These are phyloP conservation scores for Phytopythium aichiense DNA, from an alignment of 352 stramenopile genomes.

Conservation along the genomic window DNA sequence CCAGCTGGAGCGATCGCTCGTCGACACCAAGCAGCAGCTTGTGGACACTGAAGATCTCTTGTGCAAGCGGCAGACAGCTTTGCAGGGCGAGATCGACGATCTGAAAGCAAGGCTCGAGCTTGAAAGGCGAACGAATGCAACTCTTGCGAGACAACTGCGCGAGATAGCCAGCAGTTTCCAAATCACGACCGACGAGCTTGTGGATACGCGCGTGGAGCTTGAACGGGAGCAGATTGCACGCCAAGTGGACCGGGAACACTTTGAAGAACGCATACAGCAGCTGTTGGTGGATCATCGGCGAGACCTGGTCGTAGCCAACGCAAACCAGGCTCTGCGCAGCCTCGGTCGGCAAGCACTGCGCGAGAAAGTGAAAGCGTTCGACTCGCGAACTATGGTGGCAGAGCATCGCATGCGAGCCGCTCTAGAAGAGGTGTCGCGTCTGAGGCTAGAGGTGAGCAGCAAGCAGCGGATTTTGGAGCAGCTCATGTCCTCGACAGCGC, in stretches of 20 bases:
- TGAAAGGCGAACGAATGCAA: conserved; percentile 41
- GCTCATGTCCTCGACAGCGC: conserved; percentile 39
- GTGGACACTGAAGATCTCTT: conserved; percentile 27
- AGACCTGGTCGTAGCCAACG: conserved; percentile 42
- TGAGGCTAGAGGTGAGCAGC: conserved; percentile 27
- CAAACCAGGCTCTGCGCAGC: conserved; percentile 52
- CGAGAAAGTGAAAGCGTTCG: conserved; percentile 58
- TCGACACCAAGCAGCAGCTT: conserved; percentile 34
- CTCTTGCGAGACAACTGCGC: conserved; percentile 45
- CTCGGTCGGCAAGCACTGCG: conserved; percentile 60
- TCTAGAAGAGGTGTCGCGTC: conserved; percentile 35
- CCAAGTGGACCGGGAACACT: conserved; percentile 38
- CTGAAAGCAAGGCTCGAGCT: conserved; percentile 50
- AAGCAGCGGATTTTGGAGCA: conserved; percentile 44
- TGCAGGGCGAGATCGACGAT: conserved; percentile 25
- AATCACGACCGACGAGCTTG: conserved; percentile 36
- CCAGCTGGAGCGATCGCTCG: conserved; percentile 50
- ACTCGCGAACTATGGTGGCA: conserved; percentile 37
- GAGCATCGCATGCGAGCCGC: conserved; percentile 53
- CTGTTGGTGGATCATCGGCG: conserved; percentile 50
- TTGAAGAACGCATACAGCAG: conserved; percentile 38
- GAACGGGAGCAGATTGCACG: conserved; percentile 41
- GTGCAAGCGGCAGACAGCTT: conserved; percentile 19
- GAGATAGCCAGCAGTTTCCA: conserved; percentile 44
- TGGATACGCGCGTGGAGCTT: conserved; percentile 41